Percentiles rank a stretch among this genome's conserved stretches.
These are phyloP conservation scores for Rhytidiadelphus loreus DNA, from an alignment of 225 moss, liverwort and hornwort species.

Conservation along the genomic window DNA sequence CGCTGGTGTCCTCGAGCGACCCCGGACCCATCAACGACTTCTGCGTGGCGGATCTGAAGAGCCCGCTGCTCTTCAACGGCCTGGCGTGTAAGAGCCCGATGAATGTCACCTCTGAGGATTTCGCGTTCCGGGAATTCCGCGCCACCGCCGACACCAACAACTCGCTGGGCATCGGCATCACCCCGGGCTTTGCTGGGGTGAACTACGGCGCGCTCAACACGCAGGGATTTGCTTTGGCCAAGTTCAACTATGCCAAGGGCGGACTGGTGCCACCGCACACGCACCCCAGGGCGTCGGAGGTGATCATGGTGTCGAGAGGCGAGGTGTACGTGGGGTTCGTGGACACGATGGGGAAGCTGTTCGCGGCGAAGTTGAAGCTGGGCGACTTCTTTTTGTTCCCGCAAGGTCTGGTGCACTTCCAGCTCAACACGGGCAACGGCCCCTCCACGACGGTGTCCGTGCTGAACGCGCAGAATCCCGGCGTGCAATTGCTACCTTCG, in stretches of 20 bases:
- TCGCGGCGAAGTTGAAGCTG: neutral
- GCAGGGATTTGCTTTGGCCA: neutral
- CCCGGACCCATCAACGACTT: slow-evolving; percentile 2
- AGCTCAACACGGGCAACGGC: neutral
- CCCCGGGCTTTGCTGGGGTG: neutral
- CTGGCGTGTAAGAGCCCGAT: neutral
- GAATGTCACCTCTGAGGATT: neutral
- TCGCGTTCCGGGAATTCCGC: neutral
- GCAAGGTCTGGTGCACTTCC: neutral
- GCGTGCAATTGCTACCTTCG: neutral
- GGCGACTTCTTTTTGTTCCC: slow-evolving; percentile 7
- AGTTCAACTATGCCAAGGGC: slow-evolving; percentile 8
- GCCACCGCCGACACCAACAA: neutral
- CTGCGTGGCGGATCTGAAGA: slow-evolving; percentile 15
- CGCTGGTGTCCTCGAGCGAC: no score
- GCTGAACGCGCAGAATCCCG: slow-evolving; percentile 1
- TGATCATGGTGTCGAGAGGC: neutral
- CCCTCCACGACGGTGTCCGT: neutral
- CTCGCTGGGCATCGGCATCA: neutral
- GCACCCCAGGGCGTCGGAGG: slow-evolving; percentile 8
- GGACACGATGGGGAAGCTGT: neutral
- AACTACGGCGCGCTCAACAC: slow-evolving; percentile 17
- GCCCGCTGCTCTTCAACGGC: neutral
- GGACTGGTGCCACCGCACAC: slow-evolving; percentile 15
- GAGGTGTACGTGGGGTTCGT: slow-evolving; percentile 10